phyloP scores from a whole-genome alignment of 495 filamentous ascomycete species.

The Chaetomidium leptoderma region DNA sequence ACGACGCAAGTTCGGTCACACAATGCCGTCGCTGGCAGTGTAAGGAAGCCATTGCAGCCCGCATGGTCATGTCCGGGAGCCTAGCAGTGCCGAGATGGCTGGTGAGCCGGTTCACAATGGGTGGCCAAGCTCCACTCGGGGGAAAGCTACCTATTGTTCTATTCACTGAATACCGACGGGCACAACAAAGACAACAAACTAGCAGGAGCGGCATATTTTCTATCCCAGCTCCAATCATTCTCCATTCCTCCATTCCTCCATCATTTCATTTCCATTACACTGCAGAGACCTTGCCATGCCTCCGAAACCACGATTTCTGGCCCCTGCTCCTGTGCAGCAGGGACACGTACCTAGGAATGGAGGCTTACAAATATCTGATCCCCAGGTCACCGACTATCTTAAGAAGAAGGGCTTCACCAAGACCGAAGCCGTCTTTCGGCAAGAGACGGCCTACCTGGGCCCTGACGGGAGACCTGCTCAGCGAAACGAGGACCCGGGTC shows the following conservation, averaged over 20 bases:
- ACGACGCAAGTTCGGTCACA: not conserved
- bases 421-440: slow-evolving; percentile 87
- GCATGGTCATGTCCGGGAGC: too few relatives aligned
- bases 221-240: not conserved
- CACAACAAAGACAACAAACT: not conserved
- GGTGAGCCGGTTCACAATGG: too few relatives aligned
- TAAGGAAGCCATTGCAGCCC: too few relatives aligned
- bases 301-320: not conserved
- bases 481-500: slow-evolving; percentile 61
- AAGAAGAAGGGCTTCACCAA: slow-evolving; percentile 91
- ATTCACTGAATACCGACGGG: too few relatives aligned
- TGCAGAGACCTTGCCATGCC: not conserved
- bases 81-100: too few relatives aligned
- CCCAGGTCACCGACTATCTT: slow-evolving; percentile 89
- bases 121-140: too few relatives aligned
- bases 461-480: slow-evolving; percentile 69
- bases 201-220: not conserved
- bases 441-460: slow-evolving; percentile 73
- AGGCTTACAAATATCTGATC: not conserved
- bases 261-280: not conserved
- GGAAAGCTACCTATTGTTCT: too few relatives aligned
- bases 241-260: not conserved
- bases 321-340: not conserved
- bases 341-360: not conserved
- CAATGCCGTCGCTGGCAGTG: too few relatives aligned